These are phyloP conservation scores for Scedosporium minutisporum DNA, from an alignment of 2,329 filamentous ascomycete genomes.

Conservation along the genomic window DNA sequence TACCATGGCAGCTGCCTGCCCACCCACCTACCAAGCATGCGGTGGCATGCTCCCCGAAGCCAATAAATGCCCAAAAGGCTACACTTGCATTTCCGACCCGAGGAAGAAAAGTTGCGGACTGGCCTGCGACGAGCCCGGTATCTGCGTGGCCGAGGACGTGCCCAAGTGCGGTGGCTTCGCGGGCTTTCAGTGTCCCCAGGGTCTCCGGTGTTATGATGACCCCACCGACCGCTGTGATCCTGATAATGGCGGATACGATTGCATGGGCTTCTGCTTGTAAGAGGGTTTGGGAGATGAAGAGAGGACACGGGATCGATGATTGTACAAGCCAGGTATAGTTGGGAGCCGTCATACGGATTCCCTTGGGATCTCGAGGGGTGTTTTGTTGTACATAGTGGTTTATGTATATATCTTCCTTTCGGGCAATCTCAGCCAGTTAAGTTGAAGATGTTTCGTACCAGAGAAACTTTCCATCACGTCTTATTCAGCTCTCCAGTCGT, in stretches of 20 bases:
- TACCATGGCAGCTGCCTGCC: not conserved
- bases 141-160: constrained; percentile 11
- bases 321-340: not conserved
- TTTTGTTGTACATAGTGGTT: too few relatives aligned
- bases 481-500: too few relatives aligned
- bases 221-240: constrained; percentile 12
- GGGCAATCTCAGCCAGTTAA: too few relatives aligned
- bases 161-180: constrained; percentile 11
- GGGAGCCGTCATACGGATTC: not conserved
- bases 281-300: too few relatives aligned
- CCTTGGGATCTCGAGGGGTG: too few relatives aligned
- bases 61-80: constrained; percentile 8
- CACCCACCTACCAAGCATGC: constrained; percentile 11
- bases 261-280: constrained; percentile 11
- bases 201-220: constrained; percentile 10
- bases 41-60: constrained; percentile 10
- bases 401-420: too few relatives aligned
- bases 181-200: constrained; percentile 9
- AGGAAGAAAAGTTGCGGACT: constrained; percentile 11
- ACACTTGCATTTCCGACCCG: constrained; percentile 13
- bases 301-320: not conserved
- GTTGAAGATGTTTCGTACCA: too few relatives aligned
- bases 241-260: constrained; percentile 10
- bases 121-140: constrained; percentile 13
- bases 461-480: too few relatives aligned